These are phyloP conservation scores for Irpex rosettiformis DNA, from an alignment of 1,284 basidiomycete genomes.

Conservation along the genomic window DNA sequence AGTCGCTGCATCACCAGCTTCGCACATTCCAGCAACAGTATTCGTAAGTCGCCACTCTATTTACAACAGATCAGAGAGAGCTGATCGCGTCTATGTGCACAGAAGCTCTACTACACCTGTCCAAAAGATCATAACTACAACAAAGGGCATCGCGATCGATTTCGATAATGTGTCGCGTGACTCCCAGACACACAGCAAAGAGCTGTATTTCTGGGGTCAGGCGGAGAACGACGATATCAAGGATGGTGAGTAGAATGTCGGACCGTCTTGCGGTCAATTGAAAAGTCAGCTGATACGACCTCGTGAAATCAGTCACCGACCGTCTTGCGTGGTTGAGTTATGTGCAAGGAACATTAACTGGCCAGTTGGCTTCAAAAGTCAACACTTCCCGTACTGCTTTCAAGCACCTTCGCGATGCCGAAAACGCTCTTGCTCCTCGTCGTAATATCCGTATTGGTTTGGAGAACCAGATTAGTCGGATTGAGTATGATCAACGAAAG, in stretches of 20 bases:
- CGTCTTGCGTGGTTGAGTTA: slow-evolving; percentile 77
- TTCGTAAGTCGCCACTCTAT: slow-evolving; percentile 39
- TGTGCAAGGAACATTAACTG: slow-evolving; percentile 62
- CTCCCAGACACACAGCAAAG: slow-evolving; percentile 70
- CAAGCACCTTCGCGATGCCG: slow-evolving; percentile 70
- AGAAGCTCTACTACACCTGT: slow-evolving; percentile 53
- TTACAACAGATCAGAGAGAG: not conserved
- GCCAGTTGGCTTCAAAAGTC: slow-evolving; percentile 54
- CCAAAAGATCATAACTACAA: slow-evolving; percentile 72
- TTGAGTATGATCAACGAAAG: slow-evolving; percentile 62
- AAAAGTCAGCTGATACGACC: not conserved
- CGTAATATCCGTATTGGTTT: slow-evolving; percentile 55
- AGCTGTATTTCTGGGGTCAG: slow-evolving; percentile 80
- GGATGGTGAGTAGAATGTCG: slow-evolving; percentile 66
- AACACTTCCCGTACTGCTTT: slow-evolving; percentile 59
- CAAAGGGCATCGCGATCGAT: slow-evolving; percentile 73
- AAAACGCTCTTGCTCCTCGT: slow-evolving; percentile 54
- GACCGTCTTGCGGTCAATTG: too few relatives aligned
- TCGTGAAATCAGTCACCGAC: slow-evolving; percentile 55
- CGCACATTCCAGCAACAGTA: slow-evolving; percentile 73
- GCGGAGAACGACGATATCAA: slow-evolving; percentile 63
- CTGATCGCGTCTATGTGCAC: not conserved
- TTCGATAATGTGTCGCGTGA: slow-evolving; percentile 63
- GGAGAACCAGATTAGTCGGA: slow-evolving; percentile 54
- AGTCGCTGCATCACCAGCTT: slow-evolving; percentile 65